Base-by-base conservation (phyloP, 2,329 filamentous ascomycete genomes). In the Blumeriella jaapii region DNA sequence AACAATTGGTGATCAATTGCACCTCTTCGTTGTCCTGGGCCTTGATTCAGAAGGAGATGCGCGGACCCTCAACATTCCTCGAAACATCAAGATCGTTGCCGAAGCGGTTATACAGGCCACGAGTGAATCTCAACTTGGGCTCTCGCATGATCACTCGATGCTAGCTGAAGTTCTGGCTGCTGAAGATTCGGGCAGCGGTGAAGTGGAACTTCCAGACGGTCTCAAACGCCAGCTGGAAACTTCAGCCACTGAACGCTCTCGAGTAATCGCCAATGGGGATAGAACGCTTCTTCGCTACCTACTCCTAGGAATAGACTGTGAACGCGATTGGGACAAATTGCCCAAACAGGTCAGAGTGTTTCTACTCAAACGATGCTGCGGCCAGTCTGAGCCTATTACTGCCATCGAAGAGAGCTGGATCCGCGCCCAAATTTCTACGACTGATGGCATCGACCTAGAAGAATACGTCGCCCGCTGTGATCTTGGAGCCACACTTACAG, bases 71-170 rank as follows among this genome's bases (percentile, higher is more conserved):
- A 39, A 44, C 23, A 34, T 42, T 13, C 38, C 38, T 18, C 20
- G 41, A 26, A 38, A 42, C 29, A 48, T 47, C 29, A 38, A 36
- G 15, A 38, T 46, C 33, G 35, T 45, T 24, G 47, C 48, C 3
- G 46, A 52, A 37, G 26, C 45, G 2, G 34, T 52, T 8, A 30
- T 52, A 1, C 41, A 47, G 17, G 39, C 42, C 16, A 44, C 42
- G 1, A 37, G 40, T 13, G 48, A 52, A 34, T 38, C 41, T 28
- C 29, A 35, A 15, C 25, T 49, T 13, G 45, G 40, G 13, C 24
- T 49, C 16, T 44, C 43, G 6, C 48, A 49, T 36, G 36, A 39
- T 22, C 36, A 52, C 29, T 38, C 48, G 9, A 45, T 35, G 15
- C 41, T 40, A 15, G 38, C 36, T 7, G 39, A 46, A 24, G 15